Conservation (phyloP, 1,284 basidiomycete species). For the Ganoderma lucidum region DNA sequence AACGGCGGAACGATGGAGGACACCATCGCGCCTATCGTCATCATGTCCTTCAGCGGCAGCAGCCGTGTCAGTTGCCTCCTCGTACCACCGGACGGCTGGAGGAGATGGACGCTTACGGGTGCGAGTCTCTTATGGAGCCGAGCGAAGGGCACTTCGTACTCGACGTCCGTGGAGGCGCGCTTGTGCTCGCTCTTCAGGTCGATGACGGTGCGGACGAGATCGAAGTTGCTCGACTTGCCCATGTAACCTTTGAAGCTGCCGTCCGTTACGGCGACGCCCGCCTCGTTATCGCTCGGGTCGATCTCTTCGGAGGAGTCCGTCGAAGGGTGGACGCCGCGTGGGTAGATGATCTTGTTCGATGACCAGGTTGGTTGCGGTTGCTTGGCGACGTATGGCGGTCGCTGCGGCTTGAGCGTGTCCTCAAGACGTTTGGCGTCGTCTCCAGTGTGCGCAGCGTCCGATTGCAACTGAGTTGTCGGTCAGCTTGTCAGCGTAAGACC, state of each 20-base stretch:
- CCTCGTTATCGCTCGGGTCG: slow-evolving; percentile 45
- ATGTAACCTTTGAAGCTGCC: slow-evolving; percentile 61
- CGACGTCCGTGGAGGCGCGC: neutral
- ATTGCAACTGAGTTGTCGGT: neutral
- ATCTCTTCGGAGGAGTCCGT: slow-evolving; percentile 35
- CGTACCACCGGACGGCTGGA: neutral
- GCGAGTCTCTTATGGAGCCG: neutral
- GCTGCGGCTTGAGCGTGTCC: neutral
- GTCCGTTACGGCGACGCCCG: slow-evolving; percentile 44
- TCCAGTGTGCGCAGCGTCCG: neutral
- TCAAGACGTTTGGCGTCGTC: neutral
- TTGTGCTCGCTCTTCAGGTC: slow-evolving; percentile 56
- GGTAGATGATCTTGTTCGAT: neutral
- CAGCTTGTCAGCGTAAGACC: neutral
- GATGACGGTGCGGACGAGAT: slow-evolving; percentile 70
- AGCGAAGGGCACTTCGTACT: neutral
- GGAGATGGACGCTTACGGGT: neutral
- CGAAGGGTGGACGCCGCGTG: neutral
- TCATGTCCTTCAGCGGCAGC: neutral
- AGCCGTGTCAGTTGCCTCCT: neutral
- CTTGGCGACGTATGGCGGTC: neutral
- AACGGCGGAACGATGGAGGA: neutral
- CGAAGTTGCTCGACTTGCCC: slow-evolving; percentile 75
- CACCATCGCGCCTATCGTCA: neutral
- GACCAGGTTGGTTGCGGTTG: neutral